Evolutionary conservation across 805 yeast genomes (phyloP).

Genomic region (Huiozyma naganishii): DNA sequence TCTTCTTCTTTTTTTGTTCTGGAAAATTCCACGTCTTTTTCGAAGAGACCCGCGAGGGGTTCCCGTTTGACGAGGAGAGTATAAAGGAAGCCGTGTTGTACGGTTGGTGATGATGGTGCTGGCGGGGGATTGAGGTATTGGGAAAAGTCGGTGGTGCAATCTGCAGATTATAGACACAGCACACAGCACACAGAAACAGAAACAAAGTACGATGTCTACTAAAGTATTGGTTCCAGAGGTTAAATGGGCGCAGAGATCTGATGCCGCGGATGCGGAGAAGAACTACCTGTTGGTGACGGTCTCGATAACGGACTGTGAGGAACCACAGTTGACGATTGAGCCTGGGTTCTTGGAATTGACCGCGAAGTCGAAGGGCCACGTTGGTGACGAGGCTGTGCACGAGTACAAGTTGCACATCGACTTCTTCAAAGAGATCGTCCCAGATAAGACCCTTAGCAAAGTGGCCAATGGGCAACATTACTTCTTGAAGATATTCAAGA

Average conservation of each 20-base stretch:
- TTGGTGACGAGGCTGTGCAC: constrained; percentile 32
- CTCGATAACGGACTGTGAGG: constrained; percentile 55
- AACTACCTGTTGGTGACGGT: constrained; percentile 70
- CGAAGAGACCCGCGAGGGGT: no score
- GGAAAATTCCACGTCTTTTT: no score
- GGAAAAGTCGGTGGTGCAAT: no score
- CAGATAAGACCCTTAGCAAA: constrained; percentile 46
- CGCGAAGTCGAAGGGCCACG: constrained; percentile 33
- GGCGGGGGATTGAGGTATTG: no score
- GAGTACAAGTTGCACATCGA: constrained; percentile 59
- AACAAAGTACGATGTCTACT: constrained; percentile 1
- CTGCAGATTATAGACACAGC: no score
- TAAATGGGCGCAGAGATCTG: constrained; percentile 95
- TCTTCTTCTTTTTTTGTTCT: no score
- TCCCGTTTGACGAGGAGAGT: no score
- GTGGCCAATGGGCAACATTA: constrained; percentile 43
- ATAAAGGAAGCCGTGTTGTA: no score
- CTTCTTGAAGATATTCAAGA: constrained; percentile 58
- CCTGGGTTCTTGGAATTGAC: constrained; percentile 40
- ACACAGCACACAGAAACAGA: background rate
- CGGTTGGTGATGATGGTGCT: no score
- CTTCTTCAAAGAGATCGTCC: constrained; percentile 65
- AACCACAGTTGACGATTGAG: constrained; percentile 53
- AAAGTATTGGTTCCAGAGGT: constrained; percentile 38
- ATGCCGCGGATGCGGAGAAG: constrained; percentile 56